Conservation (phyloP, 1,284 basidiomycete genomes). For the Cryptococcus neoformans region DNA sequence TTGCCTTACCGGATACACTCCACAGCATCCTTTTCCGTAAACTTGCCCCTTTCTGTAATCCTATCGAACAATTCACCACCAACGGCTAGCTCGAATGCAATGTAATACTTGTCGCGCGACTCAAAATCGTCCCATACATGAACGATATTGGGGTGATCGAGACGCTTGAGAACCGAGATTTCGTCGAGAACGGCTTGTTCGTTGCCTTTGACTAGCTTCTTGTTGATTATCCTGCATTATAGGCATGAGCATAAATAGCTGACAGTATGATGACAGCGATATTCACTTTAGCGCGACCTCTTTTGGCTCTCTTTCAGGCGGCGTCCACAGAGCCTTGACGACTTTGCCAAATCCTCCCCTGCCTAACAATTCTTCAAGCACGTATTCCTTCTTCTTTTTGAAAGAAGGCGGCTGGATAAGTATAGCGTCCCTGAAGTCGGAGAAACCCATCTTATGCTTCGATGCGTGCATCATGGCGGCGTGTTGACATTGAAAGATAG, state of each 20-base stretch:
- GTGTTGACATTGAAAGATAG: neutral
- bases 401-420: slow-evolving; percentile 79
- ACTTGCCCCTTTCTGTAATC: slow-evolving; percentile 75
- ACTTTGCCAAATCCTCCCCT: slow-evolving; percentile 84
- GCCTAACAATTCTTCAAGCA: slow-evolving; percentile 56
- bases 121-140: slow-evolving; percentile 65
- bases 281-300: slow-evolving; percentile 66
- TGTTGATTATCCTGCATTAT: slow-evolving; percentile 69
- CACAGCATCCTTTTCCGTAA: slow-evolving; percentile 84
- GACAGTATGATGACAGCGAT: neutral
- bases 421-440: slow-evolving; percentile 50
- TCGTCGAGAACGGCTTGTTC: slow-evolving; percentile 81
- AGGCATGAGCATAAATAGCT: neutral
- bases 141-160: slow-evolving; percentile 86
- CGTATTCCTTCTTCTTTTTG: slow-evolving; percentile 68
- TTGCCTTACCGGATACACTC: slow-evolving; percentile 61
- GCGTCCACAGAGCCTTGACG: slow-evolving; percentile 59
- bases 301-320: slow-evolving; percentile 52
- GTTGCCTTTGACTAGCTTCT: slow-evolving; percentile 88
- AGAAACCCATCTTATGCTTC: slow-evolving; percentile 12
- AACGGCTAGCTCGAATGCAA: slow-evolving; percentile 83
- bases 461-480: neutral
- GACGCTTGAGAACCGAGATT: slow-evolving; percentile 80
- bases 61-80: slow-evolving; percentile 89
- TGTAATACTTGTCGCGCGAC: slow-evolving; percentile 78